Base-by-base conservation (phyloP, 2,329 filamentous ascomycete species). In the Ascochyta pisi region DNA sequence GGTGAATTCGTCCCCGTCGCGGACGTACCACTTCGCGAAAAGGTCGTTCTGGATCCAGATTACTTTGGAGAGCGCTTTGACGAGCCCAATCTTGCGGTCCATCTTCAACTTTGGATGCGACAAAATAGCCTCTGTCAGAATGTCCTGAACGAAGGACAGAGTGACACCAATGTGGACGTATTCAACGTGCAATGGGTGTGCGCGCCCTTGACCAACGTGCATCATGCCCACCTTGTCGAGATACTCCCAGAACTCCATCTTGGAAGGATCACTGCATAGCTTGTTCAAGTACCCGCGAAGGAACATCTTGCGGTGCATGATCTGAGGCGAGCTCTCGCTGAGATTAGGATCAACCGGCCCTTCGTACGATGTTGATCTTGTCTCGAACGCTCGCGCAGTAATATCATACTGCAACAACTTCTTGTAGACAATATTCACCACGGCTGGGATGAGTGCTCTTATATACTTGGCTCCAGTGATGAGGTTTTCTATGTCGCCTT, bases 21-120 rank as follows among this genome's bases (percentile, higher is more conserved):
- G 81, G 33, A 90, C 84, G 66, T 92, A 90, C 88, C 89, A 93
- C 73, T 89, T 90, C n/a, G 90, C 89, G 73, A 94, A 90, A 27
- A 94, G 81, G 73, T 94, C 90, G 70, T 94, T 94, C 76, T 94
- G 91, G 63, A 94, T 92, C 90, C 90, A 94, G 62, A 94, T 88
- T 24, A 94, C 87, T 74, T 95, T 94, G 60, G 86, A 86, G 22
- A 94, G 80, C 0, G 91, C 90, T 71, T 89, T 90, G 42, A 93
- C 83, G 4, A 94, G 82, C 22, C 85, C 87, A 16, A 89, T 87
- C 77, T 93, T 93, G 75, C 84, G 84, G 54, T 82, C 80, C 65
- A 90, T 81, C 34, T 83, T 81, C 34, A 95, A 79, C 3, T 84
- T 83, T 1, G 89, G 89, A 67, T 92, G 83, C 3, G 84, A 88